phyloP scores from a whole-genome alignment of 345 rosid genomes.

The Pseudoturritis turrita region DNA sequence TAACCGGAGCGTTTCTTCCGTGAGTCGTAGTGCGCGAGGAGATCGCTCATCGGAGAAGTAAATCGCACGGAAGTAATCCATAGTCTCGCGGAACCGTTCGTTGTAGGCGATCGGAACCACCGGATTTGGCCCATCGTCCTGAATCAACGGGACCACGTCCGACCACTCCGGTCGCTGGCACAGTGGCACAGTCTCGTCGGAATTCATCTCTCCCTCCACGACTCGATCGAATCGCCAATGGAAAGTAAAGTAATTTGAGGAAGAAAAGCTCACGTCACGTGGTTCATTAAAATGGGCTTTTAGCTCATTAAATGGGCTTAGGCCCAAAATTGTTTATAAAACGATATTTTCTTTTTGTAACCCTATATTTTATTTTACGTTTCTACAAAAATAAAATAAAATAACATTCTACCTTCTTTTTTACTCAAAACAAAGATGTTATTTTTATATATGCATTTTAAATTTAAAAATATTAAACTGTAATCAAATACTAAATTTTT shows the following conservation, averaged over 20 bases:
- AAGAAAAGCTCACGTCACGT: background rate
- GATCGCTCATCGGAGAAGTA: conserved; percentile 71
- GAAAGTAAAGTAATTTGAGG: background rate
- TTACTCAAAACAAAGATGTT: no score
- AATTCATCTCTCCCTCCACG: conserved; percentile 27
- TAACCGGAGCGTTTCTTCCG: conserved; percentile 48
- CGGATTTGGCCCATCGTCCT: conserved; percentile 84
- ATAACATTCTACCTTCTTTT: no score
- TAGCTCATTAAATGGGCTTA: background rate
- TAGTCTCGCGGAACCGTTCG: conserved; percentile 72
- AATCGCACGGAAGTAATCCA: conserved; percentile 88
- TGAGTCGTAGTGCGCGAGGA: conserved; percentile 66
- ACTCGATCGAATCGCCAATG: background rate
- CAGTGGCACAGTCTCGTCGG: conserved; percentile 35
- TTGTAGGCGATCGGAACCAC: conserved; percentile 80
- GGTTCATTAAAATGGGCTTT: background rate
- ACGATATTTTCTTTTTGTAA: no score
- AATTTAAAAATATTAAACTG: no score
- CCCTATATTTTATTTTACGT: no score
- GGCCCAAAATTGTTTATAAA: no score
- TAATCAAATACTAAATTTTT: no score
- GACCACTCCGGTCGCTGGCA: conserved; percentile 66
- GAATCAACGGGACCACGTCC: conserved; percentile 64
- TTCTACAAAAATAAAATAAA: no score
- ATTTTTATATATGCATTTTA: no score